These are phyloP conservation scores for Gossypium australe DNA, from an alignment of 345 rosid genomes.

Conservation along the genomic window DNA sequence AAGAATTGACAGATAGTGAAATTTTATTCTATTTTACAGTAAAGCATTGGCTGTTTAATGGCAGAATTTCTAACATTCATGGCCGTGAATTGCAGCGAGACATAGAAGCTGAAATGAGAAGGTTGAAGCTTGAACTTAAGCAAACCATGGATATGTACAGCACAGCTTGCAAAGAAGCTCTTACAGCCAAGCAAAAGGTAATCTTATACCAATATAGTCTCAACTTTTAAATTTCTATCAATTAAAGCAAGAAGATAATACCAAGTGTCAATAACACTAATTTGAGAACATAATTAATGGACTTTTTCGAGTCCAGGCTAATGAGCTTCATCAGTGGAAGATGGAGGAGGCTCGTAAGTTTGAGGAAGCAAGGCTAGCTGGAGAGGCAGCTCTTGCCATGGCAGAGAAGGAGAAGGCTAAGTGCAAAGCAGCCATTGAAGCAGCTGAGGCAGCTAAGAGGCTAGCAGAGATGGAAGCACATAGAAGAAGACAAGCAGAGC, in stretches of 20 bases:
- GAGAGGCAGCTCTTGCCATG: conserved; percentile 72
- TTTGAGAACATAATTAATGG: background rate
- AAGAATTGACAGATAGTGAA: background rate
- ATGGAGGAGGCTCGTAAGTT: conserved; percentile 59
- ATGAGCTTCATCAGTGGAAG: conserved; percentile 64
- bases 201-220: background rate
- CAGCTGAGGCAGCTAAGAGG: conserved; percentile 72
- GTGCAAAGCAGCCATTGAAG: conserved; percentile 75
- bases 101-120: conserved; percentile 81
- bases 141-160: conserved; percentile 93
- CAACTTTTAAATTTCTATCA: background rate
- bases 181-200: conserved; percentile 69
- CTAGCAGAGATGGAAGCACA: conserved; percentile 64
- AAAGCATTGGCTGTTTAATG: background rate
- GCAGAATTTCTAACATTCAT: background rate
- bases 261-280: background rate
- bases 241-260: background rate
- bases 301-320: conserved; percentile 41
- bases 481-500: conserved; percentile 63
- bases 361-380: conserved; percentile 66
- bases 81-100: conserved; percentile 41
- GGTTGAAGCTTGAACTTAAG: conserved; percentile 74
- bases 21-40: background rate
- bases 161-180: conserved; percentile 88
- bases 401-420: conserved; percentile 86